Evolutionary conservation across 148 eudicot species (phyloP).

Genomic region (Drosera capensis): DNA sequence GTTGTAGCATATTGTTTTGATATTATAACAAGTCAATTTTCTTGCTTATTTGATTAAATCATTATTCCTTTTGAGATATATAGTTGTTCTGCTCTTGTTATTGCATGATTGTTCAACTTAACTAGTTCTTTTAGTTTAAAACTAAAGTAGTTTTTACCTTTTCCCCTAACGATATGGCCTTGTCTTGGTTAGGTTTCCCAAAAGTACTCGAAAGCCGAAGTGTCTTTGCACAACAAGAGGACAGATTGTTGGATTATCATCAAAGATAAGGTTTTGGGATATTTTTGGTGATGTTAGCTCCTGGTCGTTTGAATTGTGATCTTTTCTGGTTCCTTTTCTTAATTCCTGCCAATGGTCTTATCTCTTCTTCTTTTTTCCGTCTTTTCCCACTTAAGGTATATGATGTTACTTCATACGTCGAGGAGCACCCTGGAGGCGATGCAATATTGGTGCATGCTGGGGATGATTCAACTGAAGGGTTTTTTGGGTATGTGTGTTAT

Average conservation of each 20-base stretch:
- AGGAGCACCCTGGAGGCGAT: slow-evolving; percentile 99
- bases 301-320: neutral
- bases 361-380: neutral
- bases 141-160: no score
- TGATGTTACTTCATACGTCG: slow-evolving; percentile 87
- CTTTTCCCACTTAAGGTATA: no score
- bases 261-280: slow-evolving; percentile 58
- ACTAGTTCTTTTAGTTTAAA: no score
- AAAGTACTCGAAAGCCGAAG: slow-evolving; percentile 53
- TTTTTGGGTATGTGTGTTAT: slow-evolving; percentile 49
- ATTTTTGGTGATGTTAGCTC: neutral
- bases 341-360: neutral
- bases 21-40: no score
- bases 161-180: no score
- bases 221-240: slow-evolving; percentile 66
- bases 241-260: slow-evolving; percentile 97
- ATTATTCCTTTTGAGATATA: no score
- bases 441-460: slow-evolving; percentile 88
- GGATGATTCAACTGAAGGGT: slow-evolving; percentile 89
- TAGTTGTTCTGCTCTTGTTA: no score
- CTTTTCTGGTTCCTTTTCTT: neutral
- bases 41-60: no score
- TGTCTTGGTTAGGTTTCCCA: slow-evolving; percentile 24
- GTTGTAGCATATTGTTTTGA: no score
- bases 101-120: no score